Evolutionary conservation across 2,329 filamentous ascomycete species (phyloP), one percentile per base, ranked within the genome.

Genomic region (Fragosphaeria purpurea): DNA sequence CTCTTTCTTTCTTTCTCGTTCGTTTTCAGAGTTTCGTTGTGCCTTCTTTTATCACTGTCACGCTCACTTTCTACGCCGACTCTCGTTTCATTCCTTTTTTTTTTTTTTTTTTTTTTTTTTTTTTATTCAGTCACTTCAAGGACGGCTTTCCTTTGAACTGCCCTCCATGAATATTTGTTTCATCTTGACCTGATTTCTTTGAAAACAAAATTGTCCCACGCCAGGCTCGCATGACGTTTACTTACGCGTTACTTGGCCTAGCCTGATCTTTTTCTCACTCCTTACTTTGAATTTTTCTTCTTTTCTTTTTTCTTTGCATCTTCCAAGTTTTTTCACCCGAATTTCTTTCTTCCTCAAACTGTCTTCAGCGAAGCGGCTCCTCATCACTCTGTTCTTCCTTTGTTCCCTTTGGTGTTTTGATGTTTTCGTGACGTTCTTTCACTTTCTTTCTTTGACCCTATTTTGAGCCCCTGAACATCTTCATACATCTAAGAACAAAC

Each of bases 91-190:
- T 39, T 6, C 44, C 37, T 38, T 30, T 49, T 30, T 59, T 44
- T 40, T 62, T 62, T 59, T 54, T 45, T 46, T 13, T 33, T 53
- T 38, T 11, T 22, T 46, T 13, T 38, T 8, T 42, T 47, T 41
- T 63, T 61, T 59, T 11, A 37, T 37, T 37, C 35, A 7, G 11
- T 3, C 35, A 37, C 35, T 22, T 22, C 22, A 2, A 22, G 22
- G 2, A 11, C 35, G 35, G 35, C 35, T 37, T 7, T 37, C 35
- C 35, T 37, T 11, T 22, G 22, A 22, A 22, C 22, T 22, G 22
- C 22, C 3, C 22, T 22, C 2, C 22, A 22, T 22, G 22, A 22
- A 22, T 22, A 22, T 22, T 22, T 22, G 22, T 22, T 22, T 22
- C 22, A 22, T 22, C 22, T 22, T 22, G 22, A 22, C 22, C 22